A percentile compares a stretch with the other conserved stretches of the same genome.
These are phyloP conservation scores for Botrytis paeoniae DNA, from an alignment of 2,329 filamentous ascomycete genomes.

Conservation along the genomic window DNA sequence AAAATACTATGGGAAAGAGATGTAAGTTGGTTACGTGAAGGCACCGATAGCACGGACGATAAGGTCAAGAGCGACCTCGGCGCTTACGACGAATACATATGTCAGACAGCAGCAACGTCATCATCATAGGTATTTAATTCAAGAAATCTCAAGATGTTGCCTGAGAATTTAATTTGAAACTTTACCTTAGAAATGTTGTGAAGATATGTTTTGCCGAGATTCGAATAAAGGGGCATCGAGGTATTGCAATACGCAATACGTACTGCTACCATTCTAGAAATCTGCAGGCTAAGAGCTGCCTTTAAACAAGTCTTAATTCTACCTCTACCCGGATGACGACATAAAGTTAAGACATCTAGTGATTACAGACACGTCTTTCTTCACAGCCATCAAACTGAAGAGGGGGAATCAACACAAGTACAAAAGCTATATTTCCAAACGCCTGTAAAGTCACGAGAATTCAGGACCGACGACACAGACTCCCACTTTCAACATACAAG, in stretches of 20 bases:
- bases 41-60: neutral
- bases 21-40: neutral
- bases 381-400: neutral
- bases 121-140: neutral
- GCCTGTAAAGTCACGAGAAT: neutral
- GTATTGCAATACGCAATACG: neutral
- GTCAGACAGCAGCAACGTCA: neutral
- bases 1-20: neutral
- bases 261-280: too few species aligned
- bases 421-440: neutral
- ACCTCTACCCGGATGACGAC: neutral
- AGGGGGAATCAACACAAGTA: neutral
- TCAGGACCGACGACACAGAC: rapidly evolving
- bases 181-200: too few species aligned
- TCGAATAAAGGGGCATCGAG: neutral
- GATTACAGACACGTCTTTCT: neutral
- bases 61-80: neutral
- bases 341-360: neutral
- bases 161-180: neutral
- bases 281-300: neutral
- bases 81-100: neutral
- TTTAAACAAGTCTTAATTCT: neutral
- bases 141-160: neutral
- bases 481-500: neutral
- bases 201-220: neutral